Conservation (phyloP, 148 eudicot species). For the Persicaria maculosa region DNA sequence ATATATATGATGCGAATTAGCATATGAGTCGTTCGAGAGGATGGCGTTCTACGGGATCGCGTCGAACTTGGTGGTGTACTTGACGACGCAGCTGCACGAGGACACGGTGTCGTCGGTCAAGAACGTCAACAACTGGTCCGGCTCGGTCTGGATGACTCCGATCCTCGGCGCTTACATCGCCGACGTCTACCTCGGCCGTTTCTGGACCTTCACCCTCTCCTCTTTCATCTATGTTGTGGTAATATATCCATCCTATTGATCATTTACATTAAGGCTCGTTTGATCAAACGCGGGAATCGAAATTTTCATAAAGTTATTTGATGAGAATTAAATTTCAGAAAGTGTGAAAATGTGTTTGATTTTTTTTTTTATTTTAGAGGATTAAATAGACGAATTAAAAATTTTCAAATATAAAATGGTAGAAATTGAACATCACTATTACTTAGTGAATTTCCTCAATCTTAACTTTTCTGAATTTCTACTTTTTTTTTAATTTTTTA, state of each 20-base stretch:
- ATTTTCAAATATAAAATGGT: too few species aligned
- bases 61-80: conserved; percentile 74
- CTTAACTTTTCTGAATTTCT: too few species aligned
- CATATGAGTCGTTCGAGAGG: conserved; percentile 25
- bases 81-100: conserved; percentile 76
- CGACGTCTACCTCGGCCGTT: conserved; percentile 77
- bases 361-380: too few species aligned
- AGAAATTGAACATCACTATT: too few species aligned
- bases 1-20: not conserved
- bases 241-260: not conserved
- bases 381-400: too few species aligned
- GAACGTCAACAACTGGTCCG: conserved; percentile 91
- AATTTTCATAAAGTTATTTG: too few species aligned
- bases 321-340: too few species aligned
- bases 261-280: too few species aligned
- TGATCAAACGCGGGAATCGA: too few species aligned
- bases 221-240: conserved; percentile 74
- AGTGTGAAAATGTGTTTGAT: too few species aligned
- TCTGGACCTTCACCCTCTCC: conserved; percentile 82
- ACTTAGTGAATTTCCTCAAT: too few species aligned
- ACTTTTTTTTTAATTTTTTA: too few species aligned
- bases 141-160: conserved; percentile 85
- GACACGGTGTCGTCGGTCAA: conserved; percentile 79
- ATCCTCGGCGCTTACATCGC: conserved; percentile 79
- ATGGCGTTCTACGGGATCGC: conserved; percentile 90